Evolutionary conservation across 331 rosid genomes (phyloP), one percentile per base, ranked within the genome.

Genomic region (Cydonia oblonga): DNA sequence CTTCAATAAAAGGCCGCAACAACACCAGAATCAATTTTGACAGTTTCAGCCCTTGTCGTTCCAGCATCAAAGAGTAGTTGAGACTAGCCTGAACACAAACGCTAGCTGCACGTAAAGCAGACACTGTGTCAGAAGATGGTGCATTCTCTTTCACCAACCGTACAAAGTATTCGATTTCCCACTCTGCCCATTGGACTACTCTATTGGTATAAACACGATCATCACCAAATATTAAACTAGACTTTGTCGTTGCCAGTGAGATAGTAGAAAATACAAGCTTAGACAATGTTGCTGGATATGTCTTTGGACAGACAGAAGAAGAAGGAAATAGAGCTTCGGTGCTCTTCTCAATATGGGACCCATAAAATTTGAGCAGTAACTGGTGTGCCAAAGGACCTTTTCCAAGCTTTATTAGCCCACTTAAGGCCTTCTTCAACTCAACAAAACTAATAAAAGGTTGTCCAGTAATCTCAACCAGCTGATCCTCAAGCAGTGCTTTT

Each of bases 181-280:
- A 89, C 83, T 93, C 98, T 73, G 96, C 98, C 98, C 98, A 93
- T 81, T 91, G 98, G 83, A 93, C 97, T 38, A 93, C 67, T 83
- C 95, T 78, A 75, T 93, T 93, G 58, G 91, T 87, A 82, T 91
- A 91, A 75, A 88, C 85, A 61, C 96, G 95, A 86, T 91, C 76
- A 40, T 91, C 98, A 57, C 98, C 98, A 86, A 93, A 91, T 63
- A 93, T 54, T 73, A 62, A 80, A 85, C 90, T 88, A 74, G 98
- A 93, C 74, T 91, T 92, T 85, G 83, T 84, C 61, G 86, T 81
- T 70, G 91, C 78, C 71, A 72, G 64, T 46, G 98, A 89, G 62
- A 93, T 89, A 71, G 70, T 79, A 66, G 98, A 87, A 84, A 93
- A 93, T 52, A 93, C 84, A 44, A 87, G 85, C 84, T 86, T 91